A percentile compares a stretch with the other conserved stretches of the same genome.
These are phyloP conservation scores for Corymbia citriodora DNA, from an alignment of 441 rosid genomes.

Conservation along the genomic window DNA sequence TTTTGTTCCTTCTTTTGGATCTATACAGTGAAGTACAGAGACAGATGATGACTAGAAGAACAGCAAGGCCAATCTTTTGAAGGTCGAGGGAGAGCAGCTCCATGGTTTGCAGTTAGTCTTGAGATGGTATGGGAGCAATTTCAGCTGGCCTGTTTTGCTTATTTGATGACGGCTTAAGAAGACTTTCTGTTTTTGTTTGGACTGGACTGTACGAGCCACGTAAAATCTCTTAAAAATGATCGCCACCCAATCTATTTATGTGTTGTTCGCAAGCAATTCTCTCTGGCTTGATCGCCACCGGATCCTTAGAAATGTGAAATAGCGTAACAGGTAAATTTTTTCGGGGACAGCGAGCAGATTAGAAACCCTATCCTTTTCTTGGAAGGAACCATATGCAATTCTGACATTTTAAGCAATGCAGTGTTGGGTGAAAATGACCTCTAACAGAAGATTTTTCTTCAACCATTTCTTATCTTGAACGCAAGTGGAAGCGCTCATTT, in stretches of 20 bases:
- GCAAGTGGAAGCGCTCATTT: background rate
- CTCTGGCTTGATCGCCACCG: background rate
- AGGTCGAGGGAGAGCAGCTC: background rate
- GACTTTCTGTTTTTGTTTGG: background rate
- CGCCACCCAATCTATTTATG: background rate
- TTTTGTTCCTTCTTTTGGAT: background rate
- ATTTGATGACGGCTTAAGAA: background rate
- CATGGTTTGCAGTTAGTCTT: background rate
- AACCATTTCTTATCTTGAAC: background rate
- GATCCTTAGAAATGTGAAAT: background rate
- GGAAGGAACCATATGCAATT: background rate
- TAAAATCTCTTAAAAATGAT: background rate
- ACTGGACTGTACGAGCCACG: background rate
- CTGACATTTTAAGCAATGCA: background rate
- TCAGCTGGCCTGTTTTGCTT: background rate
- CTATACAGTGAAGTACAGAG: background rate
- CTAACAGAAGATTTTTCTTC: background rate
- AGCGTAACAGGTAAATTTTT: background rate
- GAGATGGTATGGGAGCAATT: background rate
- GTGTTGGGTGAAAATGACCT: background rate
- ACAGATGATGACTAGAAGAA: slow-evolving; percentile 1
- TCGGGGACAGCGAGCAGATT: background rate
- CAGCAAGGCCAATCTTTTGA: background rate
- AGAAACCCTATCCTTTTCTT: background rate
- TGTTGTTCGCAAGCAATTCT: background rate